These are phyloP conservation scores for Candida ipomoeae DNA, from an alignment of 805 yeast species.

Conservation along the genomic window DNA sequence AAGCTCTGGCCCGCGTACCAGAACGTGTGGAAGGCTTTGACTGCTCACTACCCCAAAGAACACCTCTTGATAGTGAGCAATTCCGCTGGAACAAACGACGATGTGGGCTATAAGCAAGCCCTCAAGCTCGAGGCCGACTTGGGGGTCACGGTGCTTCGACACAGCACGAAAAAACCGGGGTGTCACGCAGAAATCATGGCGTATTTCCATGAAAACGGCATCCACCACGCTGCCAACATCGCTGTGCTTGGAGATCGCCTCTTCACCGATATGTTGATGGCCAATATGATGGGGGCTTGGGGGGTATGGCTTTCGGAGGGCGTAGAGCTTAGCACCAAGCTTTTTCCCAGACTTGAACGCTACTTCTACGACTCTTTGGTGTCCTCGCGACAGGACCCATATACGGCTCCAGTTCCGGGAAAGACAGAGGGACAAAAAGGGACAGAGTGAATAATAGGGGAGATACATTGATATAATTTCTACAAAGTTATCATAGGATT, in stretches of 20 bases:
- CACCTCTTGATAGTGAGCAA: slow-evolving; percentile 77
- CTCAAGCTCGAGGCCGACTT: slow-evolving; percentile 53
- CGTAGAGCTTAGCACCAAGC: slow-evolving; percentile 50
- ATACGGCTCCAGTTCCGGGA: slow-evolving; percentile 17
- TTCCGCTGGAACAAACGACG: slow-evolving; percentile 89
- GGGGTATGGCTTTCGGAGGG: slow-evolving; percentile 85
- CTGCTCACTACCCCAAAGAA: slow-evolving; percentile 56
- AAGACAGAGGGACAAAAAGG: too few relatives aligned
- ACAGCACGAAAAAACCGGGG: slow-evolving; percentile 77
- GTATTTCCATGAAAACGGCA: slow-evolving; percentile 50
- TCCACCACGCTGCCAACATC: slow-evolving; percentile 50
- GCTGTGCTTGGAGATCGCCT: slow-evolving; percentile 89
- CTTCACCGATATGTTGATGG: slow-evolving; percentile 90
- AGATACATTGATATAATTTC: background rate
- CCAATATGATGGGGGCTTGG: slow-evolving; percentile 85
- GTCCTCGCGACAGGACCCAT: slow-evolving; percentile 13
- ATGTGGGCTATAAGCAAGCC: slow-evolving; percentile 58
- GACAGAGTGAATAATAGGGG: background rate
- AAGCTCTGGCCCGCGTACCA: slow-evolving; percentile 73
- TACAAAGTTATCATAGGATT: too few relatives aligned
- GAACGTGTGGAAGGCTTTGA: slow-evolving; percentile 51
- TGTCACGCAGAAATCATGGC: slow-evolving; percentile 65
- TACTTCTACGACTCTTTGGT: slow-evolving; percentile 22
- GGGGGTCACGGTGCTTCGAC: slow-evolving; percentile 68
- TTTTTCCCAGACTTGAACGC: slow-evolving; percentile 54